Conservation (phyloP, 768 basidiomycete genomes). For the Xerocomus brunneocitrinus region DNA sequence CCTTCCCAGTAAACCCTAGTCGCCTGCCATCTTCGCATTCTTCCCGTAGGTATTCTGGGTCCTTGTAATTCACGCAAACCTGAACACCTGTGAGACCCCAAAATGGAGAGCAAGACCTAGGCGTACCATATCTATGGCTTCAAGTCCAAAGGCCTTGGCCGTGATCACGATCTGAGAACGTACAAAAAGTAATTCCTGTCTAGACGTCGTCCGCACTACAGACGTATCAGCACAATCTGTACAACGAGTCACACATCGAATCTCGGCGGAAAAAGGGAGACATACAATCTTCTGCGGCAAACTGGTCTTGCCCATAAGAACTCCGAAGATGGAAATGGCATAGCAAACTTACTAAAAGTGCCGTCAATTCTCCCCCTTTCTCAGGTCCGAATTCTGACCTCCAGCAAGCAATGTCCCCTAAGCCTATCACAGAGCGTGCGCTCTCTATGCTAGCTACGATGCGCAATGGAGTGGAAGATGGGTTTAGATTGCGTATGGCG, state of each 20-base stretch:
- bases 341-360: conserved; percentile 46
- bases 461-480: conserved; percentile 39
- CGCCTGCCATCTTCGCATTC: conserved; percentile 78
- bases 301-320: conserved; percentile 43
- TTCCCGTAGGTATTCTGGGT: conserved; percentile 56
- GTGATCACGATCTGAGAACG: conserved; percentile 77
- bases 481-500: conserved; percentile 15
- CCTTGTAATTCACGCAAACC: conserved; percentile 89
- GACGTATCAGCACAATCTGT: conserved; percentile 87
- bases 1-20: conserved; percentile 92
- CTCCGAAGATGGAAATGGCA: neutral
- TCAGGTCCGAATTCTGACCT: conserved; percentile 41
- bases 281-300: conserved; percentile 92
- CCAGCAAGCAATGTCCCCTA: conserved; percentile 71
- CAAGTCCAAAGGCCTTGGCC: conserved; percentile 78
- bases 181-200: conserved; percentile 76
- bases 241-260: conserved; percentile 1
- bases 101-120: neutral
- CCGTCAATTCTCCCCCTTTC: conserved; percentile 52
- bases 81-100: conserved; percentile 24
- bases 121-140: conserved; percentile 86
- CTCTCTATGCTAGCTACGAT: conserved; percentile 86
- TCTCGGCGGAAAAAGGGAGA: conserved; percentile 3
- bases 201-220: conserved; percentile 69
- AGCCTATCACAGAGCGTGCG: conserved; percentile 61